Conservation (phyloP, 1,284 basidiomycete species). For the Fistulina hepatica region DNA sequence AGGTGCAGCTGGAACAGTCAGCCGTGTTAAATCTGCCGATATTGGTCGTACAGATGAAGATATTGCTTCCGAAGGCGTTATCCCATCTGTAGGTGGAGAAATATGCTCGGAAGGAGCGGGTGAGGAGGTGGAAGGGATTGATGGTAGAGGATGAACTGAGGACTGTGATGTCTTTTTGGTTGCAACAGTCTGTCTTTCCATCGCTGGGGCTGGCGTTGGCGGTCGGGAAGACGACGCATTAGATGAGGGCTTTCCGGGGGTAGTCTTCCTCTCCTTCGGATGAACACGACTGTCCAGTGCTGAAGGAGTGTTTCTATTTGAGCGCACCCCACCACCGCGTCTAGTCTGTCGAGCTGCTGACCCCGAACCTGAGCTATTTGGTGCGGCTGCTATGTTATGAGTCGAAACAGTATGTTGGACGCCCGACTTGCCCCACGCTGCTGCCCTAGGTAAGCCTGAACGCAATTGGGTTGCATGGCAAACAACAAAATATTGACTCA, state of each 20-base stretch:
- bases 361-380: too few species aligned
- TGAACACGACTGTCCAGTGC: slow-evolving; percentile 26
- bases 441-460: slow-evolving; percentile 63
- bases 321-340: slow-evolving; percentile 27
- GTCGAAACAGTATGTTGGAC: slow-evolving; percentile 19
- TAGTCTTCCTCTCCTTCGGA: slow-evolving; percentile 18
- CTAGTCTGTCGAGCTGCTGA: slow-evolving; percentile 23
- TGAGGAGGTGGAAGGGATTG: slow-evolving; percentile 40
- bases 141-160: slow-evolving; percentile 30
- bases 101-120: slow-evolving; percentile 27
- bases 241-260: slow-evolving; percentile 25
- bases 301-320: slow-evolving; percentile 23
- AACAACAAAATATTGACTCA: slow-evolving; percentile 23
- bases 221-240: slow-evolving; percentile 57
- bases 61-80: slow-evolving; percentile 34
- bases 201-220: slow-evolving; percentile 37
- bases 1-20: slow-evolving; percentile 31
- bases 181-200: slow-evolving; percentile 34
- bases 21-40: slow-evolving; percentile 32
- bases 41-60: slow-evolving; percentile 36
- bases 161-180: slow-evolving; percentile 23
- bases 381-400: slow-evolving; percentile 10
- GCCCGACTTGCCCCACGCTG: slow-evolving; percentile 55
- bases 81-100: slow-evolving; percentile 26
- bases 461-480: slow-evolving; percentile 13